Percentiles rank a stretch among this genome's conserved stretches.
These are phyloP conservation scores for Mallotus repandus DNA, from an alignment of 441 rosid genomes.

Conservation along the genomic window DNA sequence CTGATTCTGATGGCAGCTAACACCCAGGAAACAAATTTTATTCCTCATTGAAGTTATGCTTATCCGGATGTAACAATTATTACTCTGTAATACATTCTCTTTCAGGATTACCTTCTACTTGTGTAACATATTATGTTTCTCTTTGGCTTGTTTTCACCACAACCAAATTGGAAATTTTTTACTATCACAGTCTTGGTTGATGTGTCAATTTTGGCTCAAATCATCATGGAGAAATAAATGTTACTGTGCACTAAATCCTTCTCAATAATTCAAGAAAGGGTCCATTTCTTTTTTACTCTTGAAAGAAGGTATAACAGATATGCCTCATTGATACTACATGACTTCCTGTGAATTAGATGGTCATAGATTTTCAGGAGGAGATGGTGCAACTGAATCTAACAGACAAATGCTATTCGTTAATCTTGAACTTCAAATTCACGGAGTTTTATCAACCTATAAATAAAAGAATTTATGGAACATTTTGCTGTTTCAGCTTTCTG, in stretches of 20 bases:
- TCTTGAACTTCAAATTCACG: neutral
- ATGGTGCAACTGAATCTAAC: neutral
- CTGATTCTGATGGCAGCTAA: neutral
- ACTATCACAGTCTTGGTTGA: neutral
- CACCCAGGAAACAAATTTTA: constrained; percentile 17
- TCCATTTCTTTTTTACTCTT: no score
- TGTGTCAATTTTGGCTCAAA: no score
- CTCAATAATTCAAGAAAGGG: neutral
- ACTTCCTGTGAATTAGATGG: neutral
- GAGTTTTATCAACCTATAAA: neutral
- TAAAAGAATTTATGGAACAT: neutral
- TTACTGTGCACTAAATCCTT: no score
- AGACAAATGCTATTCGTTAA: neutral
- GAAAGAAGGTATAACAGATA: neutral
- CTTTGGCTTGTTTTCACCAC: neutral
- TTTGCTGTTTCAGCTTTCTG: neutral
- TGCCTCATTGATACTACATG: no score
- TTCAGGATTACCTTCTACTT: neutral
- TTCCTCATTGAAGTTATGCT: neutral
- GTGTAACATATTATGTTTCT: neutral
- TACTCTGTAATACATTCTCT: neutral
- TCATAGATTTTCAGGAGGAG: neutral
- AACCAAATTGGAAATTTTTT: neutral
- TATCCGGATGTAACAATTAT: neutral
- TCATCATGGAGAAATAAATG: no score